These are phyloP conservation scores for Aristolochia contorta DNA, from an alignment of 164 flowering plant species.

Conservation along the genomic window DNA sequence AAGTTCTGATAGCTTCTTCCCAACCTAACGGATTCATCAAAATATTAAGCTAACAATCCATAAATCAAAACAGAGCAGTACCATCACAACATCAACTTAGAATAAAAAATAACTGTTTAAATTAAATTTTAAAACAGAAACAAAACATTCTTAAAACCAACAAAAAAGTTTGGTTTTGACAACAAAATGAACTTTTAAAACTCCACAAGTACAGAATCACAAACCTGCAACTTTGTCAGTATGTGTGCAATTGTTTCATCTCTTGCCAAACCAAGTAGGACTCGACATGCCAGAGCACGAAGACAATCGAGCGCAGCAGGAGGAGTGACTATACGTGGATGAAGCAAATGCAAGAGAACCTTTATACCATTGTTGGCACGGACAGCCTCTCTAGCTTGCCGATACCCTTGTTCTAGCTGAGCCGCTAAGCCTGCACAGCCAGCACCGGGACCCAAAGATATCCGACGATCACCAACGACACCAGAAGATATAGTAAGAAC, in stretches of 20 bases:
- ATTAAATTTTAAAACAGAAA: too few relatives aligned
- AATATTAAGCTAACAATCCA: not conserved
- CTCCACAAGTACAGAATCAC: not conserved
- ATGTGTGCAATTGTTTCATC: conserved; percentile 94
- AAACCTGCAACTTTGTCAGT: conserved; percentile 92
- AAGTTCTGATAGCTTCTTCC: conserved; percentile 87
- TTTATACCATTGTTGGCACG: conserved; percentile 96
- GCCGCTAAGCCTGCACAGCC: conserved; percentile 97
- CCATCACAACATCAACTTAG: too few relatives aligned
- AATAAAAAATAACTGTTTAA: too few relatives aligned
- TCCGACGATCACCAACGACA: conserved; percentile 87
- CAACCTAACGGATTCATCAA: conserved; percentile 42
- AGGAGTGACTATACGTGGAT: conserved; percentile 68
- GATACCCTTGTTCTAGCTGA: conserved; percentile 78
- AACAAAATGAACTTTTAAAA: too few relatives aligned
- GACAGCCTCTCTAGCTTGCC: conserved; percentile 91
- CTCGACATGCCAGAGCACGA: conserved; percentile 98
- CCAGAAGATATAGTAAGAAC: conserved; percentile 34
- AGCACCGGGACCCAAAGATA: conserved; percentile 79
- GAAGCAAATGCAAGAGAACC: conserved; percentile 89
- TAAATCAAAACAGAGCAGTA: too few relatives aligned
- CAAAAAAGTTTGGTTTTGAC: too few relatives aligned
- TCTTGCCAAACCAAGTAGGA: conserved; percentile 94
- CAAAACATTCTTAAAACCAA: too few relatives aligned
- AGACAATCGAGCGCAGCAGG: conserved; percentile 83